phyloP scores from a whole-genome alignment of 805 yeast species.

The Groenewaldozyma salmanticensis region DNA sequence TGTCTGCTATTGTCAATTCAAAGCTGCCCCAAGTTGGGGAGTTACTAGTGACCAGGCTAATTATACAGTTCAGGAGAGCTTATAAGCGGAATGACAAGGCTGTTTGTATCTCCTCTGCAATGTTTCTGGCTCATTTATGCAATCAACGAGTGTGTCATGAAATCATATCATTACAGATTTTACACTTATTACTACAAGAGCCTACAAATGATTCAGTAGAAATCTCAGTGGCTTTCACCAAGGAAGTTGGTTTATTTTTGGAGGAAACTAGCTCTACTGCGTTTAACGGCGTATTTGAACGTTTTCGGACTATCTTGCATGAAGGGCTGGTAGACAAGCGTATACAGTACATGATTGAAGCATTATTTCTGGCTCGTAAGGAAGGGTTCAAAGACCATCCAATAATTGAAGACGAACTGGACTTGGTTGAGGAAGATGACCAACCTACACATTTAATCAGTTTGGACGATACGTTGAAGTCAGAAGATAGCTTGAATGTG shows the following conservation, averaged over 20 bases:
- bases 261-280: slow-evolving; percentile 36
- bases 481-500: slow-evolving; percentile 38
- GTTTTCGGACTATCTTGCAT: slow-evolving; percentile 50
- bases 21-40: slow-evolving; percentile 63
- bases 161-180: slow-evolving; percentile 41
- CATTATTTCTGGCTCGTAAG: slow-evolving; percentile 41
- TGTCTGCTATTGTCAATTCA: slow-evolving; percentile 52
- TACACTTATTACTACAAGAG: slow-evolving; percentile 37
- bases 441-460: slow-evolving; percentile 45
- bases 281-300: slow-evolving; percentile 43
- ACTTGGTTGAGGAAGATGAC: slow-evolving; percentile 55
- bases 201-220: slow-evolving; percentile 50
- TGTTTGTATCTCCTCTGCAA: slow-evolving; percentile 33
- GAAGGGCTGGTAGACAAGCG: slow-evolving; percentile 38
- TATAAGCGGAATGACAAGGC: slow-evolving; percentile 39
- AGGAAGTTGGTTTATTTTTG: slow-evolving; percentile 44
- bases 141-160: slow-evolving; percentile 55
- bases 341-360: slow-evolving; percentile 40
- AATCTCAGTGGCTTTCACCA: slow-evolving; percentile 41
- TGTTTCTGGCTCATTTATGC: slow-evolving; percentile 52
- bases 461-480: slow-evolving; percentile 40
- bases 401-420: slow-evolving; percentile 38
- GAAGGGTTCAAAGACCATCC: slow-evolving; percentile 33
- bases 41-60: slow-evolving; percentile 41
- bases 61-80: slow-evolving; percentile 48